phyloP scores from a whole-genome alignment of 78 protist genomes.

The Dictyostelium firmibasis region DNA sequence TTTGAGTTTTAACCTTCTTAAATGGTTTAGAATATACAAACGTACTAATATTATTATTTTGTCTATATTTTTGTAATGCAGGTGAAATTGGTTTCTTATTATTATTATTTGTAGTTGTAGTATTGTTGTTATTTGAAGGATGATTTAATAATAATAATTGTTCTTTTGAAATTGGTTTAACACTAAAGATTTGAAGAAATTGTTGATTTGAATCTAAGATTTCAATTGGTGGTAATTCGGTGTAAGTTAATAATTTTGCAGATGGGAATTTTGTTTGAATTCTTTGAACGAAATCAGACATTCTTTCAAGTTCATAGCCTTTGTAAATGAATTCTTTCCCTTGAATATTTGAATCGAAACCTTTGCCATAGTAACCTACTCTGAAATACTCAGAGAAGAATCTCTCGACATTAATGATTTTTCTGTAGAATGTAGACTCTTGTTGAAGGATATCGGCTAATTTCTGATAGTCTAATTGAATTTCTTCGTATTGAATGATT shows the following conservation, averaged over 20 bases:
- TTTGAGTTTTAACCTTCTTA: constrained; percentile 54
- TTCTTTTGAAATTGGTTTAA: constrained; percentile 41
- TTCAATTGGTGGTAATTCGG: constrained; percentile 68
- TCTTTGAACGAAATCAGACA: constrained; percentile 76
- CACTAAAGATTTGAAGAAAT: constrained; percentile 54
- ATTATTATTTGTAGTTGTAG: background rate
- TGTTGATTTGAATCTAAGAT: constrained; percentile 29
- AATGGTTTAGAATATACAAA: constrained; percentile 78
- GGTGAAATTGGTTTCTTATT: constrained; percentile 15
- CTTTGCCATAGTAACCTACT: constrained; percentile 87
- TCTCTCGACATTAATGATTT: constrained; percentile 75
- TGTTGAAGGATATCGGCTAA: constrained; percentile 66
- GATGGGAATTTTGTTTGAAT: constrained; percentile 77
- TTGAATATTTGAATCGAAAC: constrained; percentile 73
- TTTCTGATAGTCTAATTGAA: constrained; percentile 66
- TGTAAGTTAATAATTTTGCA: constrained; percentile 74
- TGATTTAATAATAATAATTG: constrained; percentile 1
- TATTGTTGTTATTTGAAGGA: background rate
- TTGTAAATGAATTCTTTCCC: constrained; percentile 86
- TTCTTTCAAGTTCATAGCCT: constrained; percentile 78
- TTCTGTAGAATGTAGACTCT: constrained; percentile 70
- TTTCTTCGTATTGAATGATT: constrained; percentile 58
- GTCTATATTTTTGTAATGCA: constrained; percentile 54
- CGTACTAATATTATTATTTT: constrained; percentile 56
- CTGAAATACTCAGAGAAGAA: constrained; percentile 86